Base-by-base conservation (phyloP, 73 alveolate species). In the Paraurostyla sp. region DNA sequence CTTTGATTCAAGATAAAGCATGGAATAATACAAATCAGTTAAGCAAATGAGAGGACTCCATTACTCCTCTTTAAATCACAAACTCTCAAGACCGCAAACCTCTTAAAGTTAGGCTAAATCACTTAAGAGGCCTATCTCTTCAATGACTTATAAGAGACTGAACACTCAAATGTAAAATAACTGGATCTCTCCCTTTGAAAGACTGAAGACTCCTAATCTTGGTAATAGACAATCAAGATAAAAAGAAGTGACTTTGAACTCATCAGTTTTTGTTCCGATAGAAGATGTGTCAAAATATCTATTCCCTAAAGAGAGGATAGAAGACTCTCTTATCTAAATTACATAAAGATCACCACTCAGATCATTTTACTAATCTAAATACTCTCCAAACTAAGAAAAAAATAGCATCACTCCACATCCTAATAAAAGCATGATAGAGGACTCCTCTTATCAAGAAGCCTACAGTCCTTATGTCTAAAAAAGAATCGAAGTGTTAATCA, bases 101-200 rank as follows among this genome's bases (percentile, higher is more conserved):
- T 36, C 82, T 40, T 11, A 65, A 0, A 7, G 16, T 16, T 15
- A 25, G n/a, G n/a, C 32, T 20, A 59, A 65, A 15, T 45, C 22
- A 45, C 45, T 25, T 2, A 30, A 4, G 9, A 60, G 78, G 23
- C 78, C 78, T 9, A 27, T 25, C 32, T 60, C 78, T 60, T 60
- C 82, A 27, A 49, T 13, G 23, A 59, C 49, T 4, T 25, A 16
- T 27, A 59, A 59, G 32, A 25, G 76, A 30, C 22, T 11, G 82
- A 38, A 38, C 40, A 16, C 18, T n/a, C 82, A 27, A 29, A 9
- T 27, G 4, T 59, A 65, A 65, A 11, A 65, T 25, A 25, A 32
- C 7, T 65, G 82, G 82, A 65, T 65, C 6, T 65, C 82, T 6
- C 82, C 82, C 23, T 65, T 65, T 16, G 82, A 65, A 30, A 40